Evolutionary conservation across 805 yeast genomes (phyloP).

Genomic region (Cyberlindnera mycetangii): DNA sequence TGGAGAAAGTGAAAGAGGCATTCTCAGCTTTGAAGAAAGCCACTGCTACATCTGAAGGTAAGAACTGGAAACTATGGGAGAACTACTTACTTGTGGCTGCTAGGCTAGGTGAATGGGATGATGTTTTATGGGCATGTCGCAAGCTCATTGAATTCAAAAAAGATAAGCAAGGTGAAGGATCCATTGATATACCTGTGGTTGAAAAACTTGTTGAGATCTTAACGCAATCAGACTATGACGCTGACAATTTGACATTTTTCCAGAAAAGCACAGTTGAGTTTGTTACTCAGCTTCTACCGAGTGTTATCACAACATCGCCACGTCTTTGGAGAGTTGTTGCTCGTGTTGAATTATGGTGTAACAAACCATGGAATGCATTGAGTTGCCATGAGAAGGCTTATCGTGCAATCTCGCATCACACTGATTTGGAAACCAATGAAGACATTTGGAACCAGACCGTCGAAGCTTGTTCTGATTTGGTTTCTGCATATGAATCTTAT

Average conservation of each 20-base stretch:
- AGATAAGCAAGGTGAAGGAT: conserved; percentile 55
- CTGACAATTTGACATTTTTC: conserved; percentile 45
- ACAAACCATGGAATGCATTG: conserved; percentile 82
- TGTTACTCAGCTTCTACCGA: conserved; percentile 65
- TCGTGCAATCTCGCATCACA: conserved; percentile 62
- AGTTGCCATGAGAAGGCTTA: conserved; percentile 86
- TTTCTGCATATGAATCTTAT: conserved; percentile 80
- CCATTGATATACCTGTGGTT: conserved; percentile 72
- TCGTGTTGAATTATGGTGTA: conserved; percentile 82
- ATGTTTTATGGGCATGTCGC: conserved; percentile 73
- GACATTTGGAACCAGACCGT: conserved; percentile 74
- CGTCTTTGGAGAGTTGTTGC: conserved; percentile 84
- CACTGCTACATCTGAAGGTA: conserved; percentile 60
- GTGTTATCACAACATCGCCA: conserved; percentile 55
- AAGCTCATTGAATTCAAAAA: conserved; percentile 57
- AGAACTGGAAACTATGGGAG: conserved; percentile 89
- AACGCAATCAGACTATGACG: conserved; percentile 43
- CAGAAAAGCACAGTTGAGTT: conserved; percentile 70
- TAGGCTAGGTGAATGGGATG: conserved; percentile 83
- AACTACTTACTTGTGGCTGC: conserved; percentile 81
- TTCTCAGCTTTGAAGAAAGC: conserved; percentile 84
- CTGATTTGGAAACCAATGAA: conserved; percentile 62
- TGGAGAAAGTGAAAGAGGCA: conserved; percentile 71
- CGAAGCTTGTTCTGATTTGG: conserved; percentile 71
- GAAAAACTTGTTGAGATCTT: conserved; percentile 70